phyloP scores from a whole-genome alignment of 2,329 filamentous ascomycete species.

The Ramularia endophylla region DNA sequence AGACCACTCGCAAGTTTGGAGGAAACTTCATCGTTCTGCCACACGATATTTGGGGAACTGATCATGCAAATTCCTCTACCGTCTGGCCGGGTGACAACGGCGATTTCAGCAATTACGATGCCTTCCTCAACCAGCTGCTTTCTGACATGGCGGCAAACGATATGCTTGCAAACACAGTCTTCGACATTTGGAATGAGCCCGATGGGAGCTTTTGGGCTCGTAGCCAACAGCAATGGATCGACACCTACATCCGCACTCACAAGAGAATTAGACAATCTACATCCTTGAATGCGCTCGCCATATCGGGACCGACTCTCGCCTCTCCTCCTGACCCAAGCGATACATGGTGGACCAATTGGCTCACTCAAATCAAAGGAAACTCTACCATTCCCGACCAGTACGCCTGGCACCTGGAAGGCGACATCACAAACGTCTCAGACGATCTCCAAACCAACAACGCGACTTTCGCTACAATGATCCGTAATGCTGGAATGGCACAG shows the following conservation, averaged over 20 bases:
- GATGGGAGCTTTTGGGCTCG: slow-evolving; percentile 38
- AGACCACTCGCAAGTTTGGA: slow-evolving; percentile 34
- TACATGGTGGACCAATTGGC: slow-evolving; percentile 39
- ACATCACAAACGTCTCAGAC: slow-evolving; percentile 16
- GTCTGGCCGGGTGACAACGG: slow-evolving; percentile 47
- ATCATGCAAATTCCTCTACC: slow-evolving; percentile 30
- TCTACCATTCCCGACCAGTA: slow-evolving; percentile 40
- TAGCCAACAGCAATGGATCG: slow-evolving; percentile 35
- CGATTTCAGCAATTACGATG: slow-evolving; percentile 43
- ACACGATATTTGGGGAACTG: slow-evolving; percentile 24
- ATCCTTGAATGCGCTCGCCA: slow-evolving; percentile 14
- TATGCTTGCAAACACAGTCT: slow-evolving; percentile 34
- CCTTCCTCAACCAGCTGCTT: slow-evolving; percentile 37
- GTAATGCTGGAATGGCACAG: slow-evolving; percentile 4
- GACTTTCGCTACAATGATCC: slow-evolving; percentile 5
- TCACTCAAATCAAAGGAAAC: slow-evolving; percentile 32
- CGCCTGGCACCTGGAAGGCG: slow-evolving; percentile 42
- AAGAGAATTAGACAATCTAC: slow-evolving; percentile 32
- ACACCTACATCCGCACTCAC: slow-evolving; percentile 37
- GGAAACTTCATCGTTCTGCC: slow-evolving; percentile 19
- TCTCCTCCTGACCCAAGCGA: slow-evolving; percentile 28
- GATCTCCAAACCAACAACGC: slow-evolving; percentile 27
- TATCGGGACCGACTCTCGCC: slow-evolving; percentile 38
- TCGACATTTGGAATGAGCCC: slow-evolving; percentile 53
- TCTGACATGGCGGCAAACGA: slow-evolving; percentile 35